These are phyloP conservation scores for Annona cherimola DNA, from an alignment of 164 flowering plant species.

Conservation along the genomic window DNA sequence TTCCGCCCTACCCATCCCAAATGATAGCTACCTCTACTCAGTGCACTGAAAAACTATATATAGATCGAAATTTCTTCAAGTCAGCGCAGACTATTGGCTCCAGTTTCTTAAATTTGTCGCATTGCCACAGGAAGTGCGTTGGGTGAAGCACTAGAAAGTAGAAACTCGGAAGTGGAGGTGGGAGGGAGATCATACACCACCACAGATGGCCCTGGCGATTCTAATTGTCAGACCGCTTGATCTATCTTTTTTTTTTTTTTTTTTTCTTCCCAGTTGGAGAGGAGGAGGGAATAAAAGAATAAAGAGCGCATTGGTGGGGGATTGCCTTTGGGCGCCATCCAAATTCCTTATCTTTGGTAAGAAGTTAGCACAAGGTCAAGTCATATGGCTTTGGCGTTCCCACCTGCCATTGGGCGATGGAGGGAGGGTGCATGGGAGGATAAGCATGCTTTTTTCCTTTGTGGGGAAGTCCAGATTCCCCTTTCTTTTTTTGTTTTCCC, in stretches of 20 bases:
- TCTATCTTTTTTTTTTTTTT: not conserved
- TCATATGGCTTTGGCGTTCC: not conserved
- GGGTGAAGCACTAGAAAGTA: not conserved
- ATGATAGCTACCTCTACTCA: no score
- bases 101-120: no score
- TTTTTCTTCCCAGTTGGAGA: not conserved
- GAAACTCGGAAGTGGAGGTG: not conserved
- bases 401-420: not conserved
- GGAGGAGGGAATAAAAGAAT: constrained; percentile 7
- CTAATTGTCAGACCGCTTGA: not conserved
- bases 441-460: not conserved
- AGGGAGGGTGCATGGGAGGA: not conserved
- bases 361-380: not conserved
- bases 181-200: not conserved
- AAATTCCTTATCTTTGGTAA: constrained; percentile 13
- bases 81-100: no score
- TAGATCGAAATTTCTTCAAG: no score
- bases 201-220: not conserved
- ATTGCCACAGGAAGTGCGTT: not conserved
- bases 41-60: no score
- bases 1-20: no score
- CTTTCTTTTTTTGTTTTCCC: not conserved
- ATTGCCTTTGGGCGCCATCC: not conserved
- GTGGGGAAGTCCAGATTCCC: constrained; percentile 6
- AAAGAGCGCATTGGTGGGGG: constrained; percentile 8